Evolutionary conservation across 2,329 filamentous ascomycete genomes (phyloP).

Genomic region (Podosphaera xanthii): DNA sequence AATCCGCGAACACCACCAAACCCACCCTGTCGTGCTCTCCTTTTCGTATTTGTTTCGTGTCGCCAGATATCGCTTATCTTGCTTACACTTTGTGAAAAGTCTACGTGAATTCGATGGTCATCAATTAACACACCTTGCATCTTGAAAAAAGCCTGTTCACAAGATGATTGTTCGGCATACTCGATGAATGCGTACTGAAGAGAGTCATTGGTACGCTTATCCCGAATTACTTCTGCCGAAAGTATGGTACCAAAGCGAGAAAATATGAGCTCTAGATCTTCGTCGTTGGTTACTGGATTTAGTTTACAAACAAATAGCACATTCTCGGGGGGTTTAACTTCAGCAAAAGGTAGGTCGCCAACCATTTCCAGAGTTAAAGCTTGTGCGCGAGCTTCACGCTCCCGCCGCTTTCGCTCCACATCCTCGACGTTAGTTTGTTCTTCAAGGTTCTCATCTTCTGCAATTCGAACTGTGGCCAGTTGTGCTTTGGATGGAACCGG

Average conservation of each 20-base stretch:
- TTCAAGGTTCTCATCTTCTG: slow-evolving; percentile 63
- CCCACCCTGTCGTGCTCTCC: slow-evolving; percentile 41
- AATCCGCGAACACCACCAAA: slow-evolving; percentile 78
- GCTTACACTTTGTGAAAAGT: slow-evolving; percentile 87
- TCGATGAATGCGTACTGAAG: slow-evolving; percentile 97
- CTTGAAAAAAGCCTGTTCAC: slow-evolving; percentile 91
- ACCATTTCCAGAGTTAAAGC: slow-evolving; percentile 94
- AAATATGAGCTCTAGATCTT: slow-evolving; percentile 89
- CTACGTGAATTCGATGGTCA: slow-evolving; percentile 90
- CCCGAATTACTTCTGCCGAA: slow-evolving; percentile 87
- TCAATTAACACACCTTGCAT: slow-evolving; percentile 97
- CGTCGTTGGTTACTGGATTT: slow-evolving; percentile 70
- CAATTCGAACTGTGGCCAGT: slow-evolving; percentile 75
- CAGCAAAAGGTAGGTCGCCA: slow-evolving; percentile 87
- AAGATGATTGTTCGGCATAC: slow-evolving; percentile 77
- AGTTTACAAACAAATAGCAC: slow-evolving; percentile 96
- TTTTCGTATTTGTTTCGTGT: slow-evolving; percentile 61
- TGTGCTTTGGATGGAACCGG: slow-evolving; percentile 68
- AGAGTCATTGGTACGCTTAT: slow-evolving; percentile 82
- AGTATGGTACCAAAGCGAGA: slow-evolving; percentile 88
- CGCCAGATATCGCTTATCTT: slow-evolving; percentile 82
- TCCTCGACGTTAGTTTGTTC: slow-evolving; percentile 57
- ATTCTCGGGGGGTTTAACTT: slow-evolving; percentile 93
- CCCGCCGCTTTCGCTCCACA: slow-evolving; percentile 54
- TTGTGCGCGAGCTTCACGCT: slow-evolving; percentile 80